These are phyloP conservation scores for Cyathus olla DNA, from an alignment of 1,284 basidiomycete genomes.

Conservation along the genomic window DNA sequence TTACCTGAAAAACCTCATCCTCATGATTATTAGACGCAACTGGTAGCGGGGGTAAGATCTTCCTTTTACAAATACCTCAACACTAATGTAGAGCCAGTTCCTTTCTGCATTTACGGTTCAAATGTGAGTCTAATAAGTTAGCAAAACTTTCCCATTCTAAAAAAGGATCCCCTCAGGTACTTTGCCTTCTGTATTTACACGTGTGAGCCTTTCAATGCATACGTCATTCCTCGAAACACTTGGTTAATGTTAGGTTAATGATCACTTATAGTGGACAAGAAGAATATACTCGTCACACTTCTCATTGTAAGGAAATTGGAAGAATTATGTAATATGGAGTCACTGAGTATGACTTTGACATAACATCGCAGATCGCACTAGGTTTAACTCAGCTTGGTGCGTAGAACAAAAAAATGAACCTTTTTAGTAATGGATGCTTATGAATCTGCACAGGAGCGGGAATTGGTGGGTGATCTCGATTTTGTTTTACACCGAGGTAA, in stretches of 20 bases:
- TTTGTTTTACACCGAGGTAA: background rate
- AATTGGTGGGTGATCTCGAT: conserved; percentile 6
- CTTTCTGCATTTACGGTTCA: conserved; percentile 28
- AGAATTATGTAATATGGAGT: background rate
- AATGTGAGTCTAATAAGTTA: conserved; percentile 17
- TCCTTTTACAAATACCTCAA: background rate
- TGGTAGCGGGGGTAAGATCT: background rate
- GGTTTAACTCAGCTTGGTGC: conserved; percentile 17
- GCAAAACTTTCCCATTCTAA: background rate
- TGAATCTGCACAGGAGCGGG: conserved; percentile 6
- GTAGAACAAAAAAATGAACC: background rate
- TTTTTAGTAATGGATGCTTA: background rate
- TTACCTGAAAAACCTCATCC: background rate
- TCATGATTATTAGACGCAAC: background rate
- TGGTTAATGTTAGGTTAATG: background rate
- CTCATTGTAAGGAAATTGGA: conserved; percentile 12
- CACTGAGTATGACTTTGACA: background rate
- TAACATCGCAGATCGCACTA: conserved; percentile 2
- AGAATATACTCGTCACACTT: conserved; percentile 8
- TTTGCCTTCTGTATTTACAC: conserved; percentile 23
- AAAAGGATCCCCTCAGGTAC: conserved; percentile 11
- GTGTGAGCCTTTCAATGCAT: conserved; percentile 9
- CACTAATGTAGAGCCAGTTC: conserved; percentile 10
- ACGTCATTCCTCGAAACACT: no score
- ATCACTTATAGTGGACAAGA: conserved; percentile 15